Conservation (phyloP, 176 grass and related monocot species). For the Panicum miliaceum region DNA sequence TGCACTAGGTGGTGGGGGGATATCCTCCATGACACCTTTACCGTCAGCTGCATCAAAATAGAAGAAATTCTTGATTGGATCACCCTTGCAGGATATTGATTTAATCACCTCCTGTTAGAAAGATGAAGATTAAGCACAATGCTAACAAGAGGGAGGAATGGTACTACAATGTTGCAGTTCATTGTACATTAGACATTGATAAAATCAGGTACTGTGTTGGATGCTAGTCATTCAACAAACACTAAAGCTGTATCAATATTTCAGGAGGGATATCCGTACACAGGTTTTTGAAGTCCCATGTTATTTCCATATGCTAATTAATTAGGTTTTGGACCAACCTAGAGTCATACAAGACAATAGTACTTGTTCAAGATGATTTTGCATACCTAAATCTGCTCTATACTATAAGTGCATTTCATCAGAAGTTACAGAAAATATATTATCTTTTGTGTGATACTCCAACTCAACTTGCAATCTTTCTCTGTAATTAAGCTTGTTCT, state of each 20-base stretch:
- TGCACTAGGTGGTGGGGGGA: slow-evolving; percentile 36
- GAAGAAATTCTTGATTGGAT: slow-evolving; percentile 94
- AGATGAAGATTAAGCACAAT: slow-evolving; percentile 7
- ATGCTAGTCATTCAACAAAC: not conserved
- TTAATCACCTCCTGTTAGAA: slow-evolving; percentile 84
- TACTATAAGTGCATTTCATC: not conserved
- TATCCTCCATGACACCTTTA: slow-evolving; percentile 84
- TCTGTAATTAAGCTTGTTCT: not conserved
- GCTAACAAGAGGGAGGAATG: not conserved
- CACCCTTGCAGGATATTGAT: slow-evolving; percentile 88
- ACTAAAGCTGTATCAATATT: not conserved
- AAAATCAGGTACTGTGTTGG: not conserved
- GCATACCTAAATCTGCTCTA: not conserved
- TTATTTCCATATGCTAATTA: not conserved
- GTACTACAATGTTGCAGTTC: not conserved
- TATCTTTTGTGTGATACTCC: not conserved
- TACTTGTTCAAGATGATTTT: not conserved
- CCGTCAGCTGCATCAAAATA: slow-evolving; percentile 76
- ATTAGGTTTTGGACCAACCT: not conserved
- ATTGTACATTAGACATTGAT: not conserved
- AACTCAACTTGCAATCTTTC: not conserved
- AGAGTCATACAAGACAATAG: not conserved
- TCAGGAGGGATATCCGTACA: not conserved
- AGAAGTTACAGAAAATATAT: not conserved
- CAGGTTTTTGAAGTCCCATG: not conserved